Conservation (phyloP, 2,329 filamentous ascomycete genomes). For the Akanthomyces lecanii region DNA sequence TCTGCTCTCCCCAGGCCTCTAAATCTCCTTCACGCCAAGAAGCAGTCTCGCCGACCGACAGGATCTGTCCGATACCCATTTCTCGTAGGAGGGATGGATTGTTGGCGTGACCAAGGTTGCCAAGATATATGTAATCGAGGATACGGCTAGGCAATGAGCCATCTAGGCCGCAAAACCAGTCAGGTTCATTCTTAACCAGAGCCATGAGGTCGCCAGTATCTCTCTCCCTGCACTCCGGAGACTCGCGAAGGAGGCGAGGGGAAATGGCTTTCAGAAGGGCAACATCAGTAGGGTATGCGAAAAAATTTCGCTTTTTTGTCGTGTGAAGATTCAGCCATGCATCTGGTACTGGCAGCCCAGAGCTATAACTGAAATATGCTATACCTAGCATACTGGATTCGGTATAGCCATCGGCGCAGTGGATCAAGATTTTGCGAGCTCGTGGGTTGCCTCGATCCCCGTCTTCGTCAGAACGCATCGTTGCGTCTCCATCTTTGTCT, state of each 20-base stretch:
- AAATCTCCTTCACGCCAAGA: slow-evolving; percentile 71
- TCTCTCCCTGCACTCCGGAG: slow-evolving; percentile 51
- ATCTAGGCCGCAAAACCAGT: slow-evolving; percentile 79
- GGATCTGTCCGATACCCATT: slow-evolving; percentile 78
- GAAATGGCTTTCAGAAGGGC: slow-evolving; percentile 74
- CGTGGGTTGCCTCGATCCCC: slow-evolving; percentile 13
- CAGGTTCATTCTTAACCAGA: slow-evolving; percentile 58
- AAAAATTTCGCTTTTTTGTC: slow-evolving; percentile 82
- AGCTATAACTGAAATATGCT: slow-evolving; percentile 90
- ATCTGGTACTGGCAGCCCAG: slow-evolving; percentile 72
- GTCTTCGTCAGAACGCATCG: slow-evolving; percentile 28
- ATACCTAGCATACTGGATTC: slow-evolving; percentile 86
- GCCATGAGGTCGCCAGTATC: slow-evolving; percentile 50
- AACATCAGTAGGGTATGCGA: slow-evolving; percentile 90
- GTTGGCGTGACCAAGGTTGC: slow-evolving; percentile 89
- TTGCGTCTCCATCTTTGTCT: slow-evolving; percentile 22
- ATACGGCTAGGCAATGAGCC: slow-evolving; percentile 88
- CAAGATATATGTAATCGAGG: slow-evolving; percentile 91
- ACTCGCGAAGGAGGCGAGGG: slow-evolving; percentile 67
- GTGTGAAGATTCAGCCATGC: slow-evolving; percentile 87
- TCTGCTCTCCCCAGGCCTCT: slow-evolving; percentile 70
- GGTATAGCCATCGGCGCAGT: slow-evolving; percentile 94
- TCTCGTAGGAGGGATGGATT: slow-evolving; percentile 78
- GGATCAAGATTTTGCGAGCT: slow-evolving; percentile 73
- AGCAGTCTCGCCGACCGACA: slow-evolving; percentile 88